phyloP scores from a whole-genome alignment of 2,329 filamentous ascomycete genomes.

The Epichloe aotearoae region DNA sequence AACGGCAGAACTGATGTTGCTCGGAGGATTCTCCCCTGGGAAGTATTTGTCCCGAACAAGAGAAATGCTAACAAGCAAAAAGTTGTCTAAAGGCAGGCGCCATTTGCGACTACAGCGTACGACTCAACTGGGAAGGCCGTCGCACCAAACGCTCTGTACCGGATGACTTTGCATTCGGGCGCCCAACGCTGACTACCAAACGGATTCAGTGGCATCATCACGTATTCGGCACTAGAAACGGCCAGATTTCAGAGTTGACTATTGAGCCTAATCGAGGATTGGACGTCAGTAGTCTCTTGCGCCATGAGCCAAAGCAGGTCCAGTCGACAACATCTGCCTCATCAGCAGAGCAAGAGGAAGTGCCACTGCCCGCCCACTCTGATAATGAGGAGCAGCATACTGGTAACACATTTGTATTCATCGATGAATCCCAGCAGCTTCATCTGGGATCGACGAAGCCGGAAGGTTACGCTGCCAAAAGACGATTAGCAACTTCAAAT shows the following conservation, averaged over 20 bases:
- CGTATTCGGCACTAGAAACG: background rate
- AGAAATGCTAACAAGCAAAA: constrained; percentile 1
- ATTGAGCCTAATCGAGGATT: background rate
- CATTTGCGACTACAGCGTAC: constrained; percentile 67
- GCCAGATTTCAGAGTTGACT: background rate
- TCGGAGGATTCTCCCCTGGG: too few species aligned
- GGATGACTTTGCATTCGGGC: background rate
- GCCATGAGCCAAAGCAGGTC: background rate
- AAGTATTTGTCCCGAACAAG: background rate
- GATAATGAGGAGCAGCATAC: background rate
- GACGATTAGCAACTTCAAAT: background rate
- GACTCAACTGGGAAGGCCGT: constrained; percentile 68
- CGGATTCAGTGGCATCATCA: constrained; percentile 2
- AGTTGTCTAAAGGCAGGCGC: constrained; percentile 58
- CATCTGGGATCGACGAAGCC: background rate
- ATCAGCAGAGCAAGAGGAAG: background rate
- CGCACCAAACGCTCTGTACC: constrained; percentile 9
- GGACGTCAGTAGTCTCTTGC: background rate
- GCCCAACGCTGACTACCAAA: background rate
- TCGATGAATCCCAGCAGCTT: constrained; percentile 4
- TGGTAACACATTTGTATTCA: background rate
- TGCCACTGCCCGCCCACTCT: background rate
- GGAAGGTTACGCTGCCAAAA: background rate
- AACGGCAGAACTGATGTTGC: background rate
- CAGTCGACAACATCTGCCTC: background rate